Percentiles rank a stretch among this genome's conserved stretches.
These are phyloP conservation scores for Sanghuangporus sanghuang DNA, from an alignment of 1,284 basidiomycete genomes.

Conservation along the genomic window DNA sequence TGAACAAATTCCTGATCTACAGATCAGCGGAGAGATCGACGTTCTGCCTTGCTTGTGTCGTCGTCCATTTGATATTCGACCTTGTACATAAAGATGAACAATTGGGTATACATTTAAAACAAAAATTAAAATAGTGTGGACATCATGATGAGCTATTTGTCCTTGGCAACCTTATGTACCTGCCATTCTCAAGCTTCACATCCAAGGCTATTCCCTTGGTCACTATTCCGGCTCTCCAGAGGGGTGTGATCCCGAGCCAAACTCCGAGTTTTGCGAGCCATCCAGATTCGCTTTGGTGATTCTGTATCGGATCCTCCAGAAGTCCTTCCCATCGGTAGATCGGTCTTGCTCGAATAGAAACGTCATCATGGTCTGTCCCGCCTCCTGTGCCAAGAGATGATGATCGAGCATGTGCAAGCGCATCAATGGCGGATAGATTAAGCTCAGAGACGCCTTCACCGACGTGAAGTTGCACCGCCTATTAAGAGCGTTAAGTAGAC, in stretches of 20 bases:
- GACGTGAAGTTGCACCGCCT: slow-evolving; percentile 61
- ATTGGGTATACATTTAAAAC: too few species aligned
- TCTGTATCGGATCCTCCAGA: slow-evolving; percentile 48
- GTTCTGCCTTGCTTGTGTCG: too few species aligned
- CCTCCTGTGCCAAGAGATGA: slow-evolving; percentile 62
- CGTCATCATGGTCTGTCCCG: slow-evolving; percentile 68
- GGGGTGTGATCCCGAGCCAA: slow-evolving; percentile 62
- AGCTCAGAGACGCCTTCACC: slow-evolving; percentile 47
- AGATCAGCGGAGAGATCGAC: too few species aligned
- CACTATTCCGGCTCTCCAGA: slow-evolving; percentile 47
- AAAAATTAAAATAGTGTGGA: too few species aligned
- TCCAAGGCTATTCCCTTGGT: slow-evolving; percentile 57
- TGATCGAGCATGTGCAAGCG: slow-evolving; percentile 42
- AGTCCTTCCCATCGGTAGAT: slow-evolving; percentile 70
- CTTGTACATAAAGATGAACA: too few species aligned
- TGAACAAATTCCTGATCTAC: too few species aligned
- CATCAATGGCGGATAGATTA: slow-evolving; percentile 57
- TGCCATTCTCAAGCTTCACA: slow-evolving; percentile 48
- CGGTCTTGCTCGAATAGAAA: slow-evolving; percentile 53
- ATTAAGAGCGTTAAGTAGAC: background rate
- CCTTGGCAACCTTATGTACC: slow-evolving; percentile 41
- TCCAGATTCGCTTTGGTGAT: slow-evolving; percentile 28
- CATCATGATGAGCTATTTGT: background rate
- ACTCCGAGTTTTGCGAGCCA: slow-evolving; percentile 52
- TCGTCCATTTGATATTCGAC: too few species aligned